Conservation (phyloP, 23 red algal genomes). For the Gracilaria vermiculophylla region DNA sequence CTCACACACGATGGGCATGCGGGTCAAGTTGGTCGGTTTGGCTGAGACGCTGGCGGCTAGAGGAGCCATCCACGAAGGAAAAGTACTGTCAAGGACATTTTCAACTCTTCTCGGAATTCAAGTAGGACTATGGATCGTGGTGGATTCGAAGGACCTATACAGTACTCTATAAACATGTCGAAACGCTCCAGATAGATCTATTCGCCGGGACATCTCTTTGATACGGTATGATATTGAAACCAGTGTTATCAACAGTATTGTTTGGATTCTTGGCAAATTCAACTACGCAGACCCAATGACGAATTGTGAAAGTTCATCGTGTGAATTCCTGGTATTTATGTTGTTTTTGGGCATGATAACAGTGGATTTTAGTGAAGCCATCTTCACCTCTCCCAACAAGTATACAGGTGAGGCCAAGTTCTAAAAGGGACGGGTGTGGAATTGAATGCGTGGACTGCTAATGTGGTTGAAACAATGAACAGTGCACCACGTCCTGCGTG, state of each 20-base stretch:
- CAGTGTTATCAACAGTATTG: neutral
- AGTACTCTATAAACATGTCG: neutral
- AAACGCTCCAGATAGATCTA: neutral
- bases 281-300: constrained; percentile 15
- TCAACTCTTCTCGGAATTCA: neutral
- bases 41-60: constrained; percentile 40
- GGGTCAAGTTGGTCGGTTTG: constrained; percentile 11
- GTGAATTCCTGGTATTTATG: neutral
- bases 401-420: neutral
- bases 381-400: neutral
- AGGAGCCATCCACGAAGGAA: constrained; percentile 16
- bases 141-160: constrained; percentile 16
- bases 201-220: neutral
- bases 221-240: constrained; percentile 34
- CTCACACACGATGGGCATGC: neutral
- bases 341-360: neutral
- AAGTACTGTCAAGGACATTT: neutral
- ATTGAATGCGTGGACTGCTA: too few species aligned
- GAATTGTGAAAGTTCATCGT: neutral
- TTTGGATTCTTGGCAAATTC: constrained; percentile 14
- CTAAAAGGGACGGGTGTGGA: neutral
- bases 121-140: neutral
- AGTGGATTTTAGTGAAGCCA: neutral
- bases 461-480: too few species aligned
- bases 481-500: too few species aligned